These are phyloP conservation scores for Spathaspora gorwiae DNA, from an alignment of 805 yeast genomes.

Conservation along the genomic window DNA sequence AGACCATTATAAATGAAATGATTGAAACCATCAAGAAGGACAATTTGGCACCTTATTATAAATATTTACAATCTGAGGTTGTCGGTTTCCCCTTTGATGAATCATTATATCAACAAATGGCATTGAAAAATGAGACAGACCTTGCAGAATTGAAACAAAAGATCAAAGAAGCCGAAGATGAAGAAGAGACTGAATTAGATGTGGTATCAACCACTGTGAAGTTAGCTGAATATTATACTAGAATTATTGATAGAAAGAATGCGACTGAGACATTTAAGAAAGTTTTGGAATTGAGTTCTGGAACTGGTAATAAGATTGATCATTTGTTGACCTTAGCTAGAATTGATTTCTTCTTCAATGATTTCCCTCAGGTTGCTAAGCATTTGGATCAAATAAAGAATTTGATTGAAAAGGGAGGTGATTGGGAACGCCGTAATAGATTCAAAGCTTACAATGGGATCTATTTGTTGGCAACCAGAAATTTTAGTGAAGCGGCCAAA, in stretches of 20 bases:
- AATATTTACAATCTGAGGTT: constrained; percentile 44
- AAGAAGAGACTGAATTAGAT: constrained; percentile 84
- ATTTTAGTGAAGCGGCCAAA: constrained; percentile 80
- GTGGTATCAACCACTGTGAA: constrained; percentile 69
- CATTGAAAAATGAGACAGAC: constrained; percentile 49
- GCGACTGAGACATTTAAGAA: constrained; percentile 64
- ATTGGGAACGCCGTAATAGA: constrained; percentile 97
- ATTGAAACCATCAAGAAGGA: constrained; percentile 51
- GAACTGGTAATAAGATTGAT: constrained; percentile 89
- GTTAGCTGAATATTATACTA: constrained; percentile 84
- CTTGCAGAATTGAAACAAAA: constrained; percentile 50
- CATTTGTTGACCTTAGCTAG: constrained; percentile 75
- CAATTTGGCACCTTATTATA: constrained; percentile 79
- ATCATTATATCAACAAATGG: constrained; percentile 46
- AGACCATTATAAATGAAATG: constrained; percentile 41
- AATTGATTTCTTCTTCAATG: constrained; percentile 85
- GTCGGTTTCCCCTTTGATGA: constrained; percentile 56
- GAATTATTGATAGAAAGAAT: constrained; percentile 73
- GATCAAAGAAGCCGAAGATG: constrained; percentile 53
- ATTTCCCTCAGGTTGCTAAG: constrained; percentile 62
- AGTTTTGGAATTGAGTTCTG: constrained; percentile 74
- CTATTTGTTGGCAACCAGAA: constrained; percentile 76
- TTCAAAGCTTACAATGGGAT: constrained; percentile 89
- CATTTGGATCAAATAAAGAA: constrained; percentile 68
- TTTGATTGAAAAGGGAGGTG: constrained; percentile 94